Evolutionary conservation across 2,329 filamentous ascomycete species (phyloP).

Genomic region (Calonectria pauciramosa): DNA sequence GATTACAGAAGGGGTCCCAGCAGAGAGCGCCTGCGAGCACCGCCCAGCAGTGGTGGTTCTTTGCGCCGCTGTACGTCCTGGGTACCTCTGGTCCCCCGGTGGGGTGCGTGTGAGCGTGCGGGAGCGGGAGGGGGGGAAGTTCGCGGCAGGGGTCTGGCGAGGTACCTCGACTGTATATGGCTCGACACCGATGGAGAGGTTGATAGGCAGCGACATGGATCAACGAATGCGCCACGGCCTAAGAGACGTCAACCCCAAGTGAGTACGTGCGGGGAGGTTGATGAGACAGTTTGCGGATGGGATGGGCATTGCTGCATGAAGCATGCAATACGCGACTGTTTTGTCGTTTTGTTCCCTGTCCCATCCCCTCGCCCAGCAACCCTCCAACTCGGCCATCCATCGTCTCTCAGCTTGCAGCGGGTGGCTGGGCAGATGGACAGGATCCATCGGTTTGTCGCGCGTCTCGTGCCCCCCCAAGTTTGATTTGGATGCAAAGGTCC

Average conservation of each 20-base stretch:
- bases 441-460: conserved; percentile 24
- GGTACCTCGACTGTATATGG: conserved; percentile 20
- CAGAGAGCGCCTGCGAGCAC: neutral
- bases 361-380: neutral
- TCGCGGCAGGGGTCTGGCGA: conserved; percentile 9
- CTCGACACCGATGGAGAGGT: neutral
- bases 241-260: neutral
- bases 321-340: conserved; percentile 10
- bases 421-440: conserved; percentile 12
- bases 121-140: conserved; percentile 25
- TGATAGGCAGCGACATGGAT: conserved; percentile 4
- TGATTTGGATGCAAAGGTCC: conserved; percentile 25
- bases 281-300: neutral
- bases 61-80: conserved; percentile 6
- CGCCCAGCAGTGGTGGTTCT: conserved; percentile 7
- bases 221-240: conserved; percentile 1
- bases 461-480: conserved; percentile 22
- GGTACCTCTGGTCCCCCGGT: conserved; percentile 14
- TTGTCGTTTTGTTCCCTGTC: neutral
- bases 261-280: neutral
- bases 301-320: conserved; percentile 2
- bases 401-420: conserved; percentile 11
- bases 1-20: conserved; percentile 6
- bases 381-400: neutral
- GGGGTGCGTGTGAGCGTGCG: conserved; percentile 12